Evolutionary conservation across 805 yeast genomes (phyloP), one percentile per base, ranked within the genome.

Genomic region (Kodamaea nitidulidarum): DNA sequence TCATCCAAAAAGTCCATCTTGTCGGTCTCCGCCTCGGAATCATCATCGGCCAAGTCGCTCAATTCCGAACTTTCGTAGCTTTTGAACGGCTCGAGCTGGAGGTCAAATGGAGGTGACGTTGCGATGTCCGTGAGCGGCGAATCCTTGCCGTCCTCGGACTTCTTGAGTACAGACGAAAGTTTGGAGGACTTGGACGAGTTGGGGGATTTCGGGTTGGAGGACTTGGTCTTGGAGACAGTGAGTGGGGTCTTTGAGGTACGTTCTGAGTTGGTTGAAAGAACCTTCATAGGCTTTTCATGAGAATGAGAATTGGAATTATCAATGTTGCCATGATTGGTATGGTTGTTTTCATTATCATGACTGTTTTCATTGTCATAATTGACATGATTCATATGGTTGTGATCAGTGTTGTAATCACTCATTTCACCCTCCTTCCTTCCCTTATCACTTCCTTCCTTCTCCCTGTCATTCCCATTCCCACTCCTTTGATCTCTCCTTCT

Each of bases 21-120:
- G 55, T 88, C 96, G 0, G 97, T 88, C 56, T 88, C 97, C 12
- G 93, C 95, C 60, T 88, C 96, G 11, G 93, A 82, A 40, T 72
- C 80, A 41, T 76, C 68, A 39, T 77, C 83, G 35, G 76, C 79
- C 45, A 78, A 58, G 40, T 78, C 84, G 29, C 72, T 66, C 32
- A 68, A 55, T 42, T 68, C 74, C 7, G 70, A 63, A 51, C 71
- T 65, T 30, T 66, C 71, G 48, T 60, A 61, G 21, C 26, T 12
- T 17, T 37, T 37, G 37, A 47, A 54, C 42, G 36, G 33, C 15
- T 53, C 45, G 35, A 52, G 39, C 9, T 52, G 41, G 11, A 60
- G 42, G n/a, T 60, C 63, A 27, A 63, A 57, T 10, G 69, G 70
- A 1, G 71, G 71, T 4, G 70, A 64, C 4, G 68, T 64, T 25